Evolutionary conservation across 2,329 filamentous ascomycete species (phyloP).

Genomic region (Mariannaea elegans): DNA sequence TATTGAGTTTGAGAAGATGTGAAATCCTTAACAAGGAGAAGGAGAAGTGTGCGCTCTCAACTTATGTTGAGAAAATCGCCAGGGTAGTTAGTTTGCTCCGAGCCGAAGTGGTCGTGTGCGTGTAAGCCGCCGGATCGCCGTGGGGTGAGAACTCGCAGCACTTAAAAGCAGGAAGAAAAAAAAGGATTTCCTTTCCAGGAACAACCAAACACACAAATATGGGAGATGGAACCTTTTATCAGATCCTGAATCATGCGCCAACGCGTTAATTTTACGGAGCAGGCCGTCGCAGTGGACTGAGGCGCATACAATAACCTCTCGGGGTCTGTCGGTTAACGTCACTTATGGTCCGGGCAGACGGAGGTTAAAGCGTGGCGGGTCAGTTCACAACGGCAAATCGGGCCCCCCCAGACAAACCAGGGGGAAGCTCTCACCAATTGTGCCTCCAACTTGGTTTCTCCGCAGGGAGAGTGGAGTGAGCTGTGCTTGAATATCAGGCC

Average conservation of each 20-base stretch:
- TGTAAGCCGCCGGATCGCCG: background rate
- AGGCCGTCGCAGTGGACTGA: constrained; percentile 12
- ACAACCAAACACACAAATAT: background rate
- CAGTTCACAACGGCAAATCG: background rate
- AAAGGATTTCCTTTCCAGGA: background rate
- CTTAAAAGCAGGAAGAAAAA: background rate
- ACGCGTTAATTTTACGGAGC: constrained; percentile 17
- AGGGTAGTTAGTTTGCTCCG: too few species aligned
- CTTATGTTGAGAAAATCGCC: too few species aligned
- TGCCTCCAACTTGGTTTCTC: constrained; percentile 9
- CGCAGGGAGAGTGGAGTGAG: constrained; percentile 20
- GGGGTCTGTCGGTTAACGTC: constrained; percentile 24
- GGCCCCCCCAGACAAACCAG: background rate
- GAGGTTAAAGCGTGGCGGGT: constrained; percentile 10
- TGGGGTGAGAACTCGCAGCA: background rate
- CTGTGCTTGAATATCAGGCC: constrained; percentile 15
- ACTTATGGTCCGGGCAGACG: constrained; percentile 19
- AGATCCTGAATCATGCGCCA: background rate
- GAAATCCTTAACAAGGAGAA: too few species aligned
- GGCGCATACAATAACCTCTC: constrained; percentile 9
- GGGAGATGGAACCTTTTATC: constrained; percentile 8
- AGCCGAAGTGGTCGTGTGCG: background rate
- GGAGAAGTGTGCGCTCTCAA: too few species aligned
- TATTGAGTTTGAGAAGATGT: constrained; percentile 2
- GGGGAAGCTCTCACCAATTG: background rate